Percentiles rank a stretch among this genome's conserved stretches.
Conservation (phyloP, 208 protist genomes). For the Phytomonas sp. region DNA sequence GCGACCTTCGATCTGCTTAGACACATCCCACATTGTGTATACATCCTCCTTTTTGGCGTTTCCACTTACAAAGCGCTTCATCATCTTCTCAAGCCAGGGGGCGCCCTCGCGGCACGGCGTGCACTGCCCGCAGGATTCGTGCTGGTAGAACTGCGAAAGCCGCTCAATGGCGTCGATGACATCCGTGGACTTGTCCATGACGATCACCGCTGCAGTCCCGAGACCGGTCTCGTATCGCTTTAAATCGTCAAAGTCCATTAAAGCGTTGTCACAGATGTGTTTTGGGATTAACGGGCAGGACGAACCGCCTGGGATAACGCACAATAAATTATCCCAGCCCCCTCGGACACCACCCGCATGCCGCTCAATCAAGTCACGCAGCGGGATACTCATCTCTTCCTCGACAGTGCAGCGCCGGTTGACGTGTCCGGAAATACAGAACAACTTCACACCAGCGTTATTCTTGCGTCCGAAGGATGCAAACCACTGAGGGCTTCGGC, state of each 20-base stretch:
- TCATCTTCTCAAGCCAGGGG: slow-evolving; percentile 95
- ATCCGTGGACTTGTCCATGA: slow-evolving; percentile 98
- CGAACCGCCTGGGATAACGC: slow-evolving; percentile 96
- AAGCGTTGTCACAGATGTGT: slow-evolving; percentile 90
- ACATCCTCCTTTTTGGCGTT: slow-evolving; percentile 96
- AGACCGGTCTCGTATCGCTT: slow-evolving; percentile 90
- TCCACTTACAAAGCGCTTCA: slow-evolving; percentile 95
- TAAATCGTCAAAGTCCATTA: slow-evolving; percentile 99
- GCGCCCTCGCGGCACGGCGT: slow-evolving; percentile 97
- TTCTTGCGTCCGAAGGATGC: slow-evolving; percentile 94
- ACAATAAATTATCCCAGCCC: slow-evolving; percentile 98
- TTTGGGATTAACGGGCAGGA: slow-evolving; percentile 96
- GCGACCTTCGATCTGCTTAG: slow-evolving; percentile 97
- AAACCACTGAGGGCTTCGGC: slow-evolving; percentile 93
- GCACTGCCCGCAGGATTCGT: slow-evolving; percentile 97
- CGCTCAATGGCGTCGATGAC: slow-evolving; percentile 94
- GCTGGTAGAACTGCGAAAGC: slow-evolving; percentile 96
- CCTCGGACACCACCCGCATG: slow-evolving; percentile 96
- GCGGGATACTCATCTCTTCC: slow-evolving; percentile 98
- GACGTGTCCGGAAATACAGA: slow-evolving; percentile 97
- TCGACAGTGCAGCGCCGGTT: slow-evolving; percentile 98
- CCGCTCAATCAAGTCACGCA: slow-evolving; percentile 95
- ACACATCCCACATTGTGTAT: slow-evolving; percentile 96
- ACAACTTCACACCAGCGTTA: slow-evolving; percentile 98
- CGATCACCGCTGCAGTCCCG: slow-evolving; percentile 98